Conservation (phyloP, 148 eudicot species). For the Agrostemma githago region DNA sequence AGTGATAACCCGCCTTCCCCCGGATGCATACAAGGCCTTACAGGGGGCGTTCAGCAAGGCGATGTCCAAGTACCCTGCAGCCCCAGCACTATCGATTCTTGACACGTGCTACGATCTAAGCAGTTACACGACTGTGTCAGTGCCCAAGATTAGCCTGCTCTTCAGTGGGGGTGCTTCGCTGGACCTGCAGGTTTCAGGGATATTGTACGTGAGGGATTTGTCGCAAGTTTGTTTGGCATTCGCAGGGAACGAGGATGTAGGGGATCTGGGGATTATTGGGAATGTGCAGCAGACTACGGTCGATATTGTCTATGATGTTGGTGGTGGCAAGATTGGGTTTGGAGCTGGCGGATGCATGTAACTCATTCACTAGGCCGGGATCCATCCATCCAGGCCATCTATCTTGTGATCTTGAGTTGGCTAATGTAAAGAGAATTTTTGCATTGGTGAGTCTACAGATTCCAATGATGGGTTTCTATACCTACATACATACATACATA, state of each 20-base stretch:
- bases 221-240: conserved; percentile 61
- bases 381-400: neutral
- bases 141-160: conserved; percentile 46
- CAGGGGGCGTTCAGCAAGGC: conserved; percentile 36
- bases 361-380: too few species aligned
- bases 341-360: conserved; percentile 48
- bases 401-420: neutral
- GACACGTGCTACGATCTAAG: conserved; percentile 68
- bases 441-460: too few species aligned
- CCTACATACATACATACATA: too few species aligned
- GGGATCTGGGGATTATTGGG: conserved; percentile 47
- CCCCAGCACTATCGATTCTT: conserved; percentile 44
- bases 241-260: conserved; percentile 43
- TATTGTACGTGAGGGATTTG: conserved; percentile 21
- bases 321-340: conserved; percentile 65
- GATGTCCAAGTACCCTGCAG: conserved; percentile 46
- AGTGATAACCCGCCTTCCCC: conserved; percentile 61
- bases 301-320: conserved; percentile 67
- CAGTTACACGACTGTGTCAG: conserved; percentile 25
- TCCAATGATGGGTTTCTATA: too few species aligned
- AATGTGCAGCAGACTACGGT: conserved; percentile 61
- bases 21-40: conserved; percentile 50
- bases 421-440: conserved; percentile 21
- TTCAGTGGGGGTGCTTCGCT: conserved; percentile 42
- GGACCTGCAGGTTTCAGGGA: conserved; percentile 38